Conservation (phyloP, 2,329 filamentous ascomycete genomes). For the Cladosporium sp. region DNA sequence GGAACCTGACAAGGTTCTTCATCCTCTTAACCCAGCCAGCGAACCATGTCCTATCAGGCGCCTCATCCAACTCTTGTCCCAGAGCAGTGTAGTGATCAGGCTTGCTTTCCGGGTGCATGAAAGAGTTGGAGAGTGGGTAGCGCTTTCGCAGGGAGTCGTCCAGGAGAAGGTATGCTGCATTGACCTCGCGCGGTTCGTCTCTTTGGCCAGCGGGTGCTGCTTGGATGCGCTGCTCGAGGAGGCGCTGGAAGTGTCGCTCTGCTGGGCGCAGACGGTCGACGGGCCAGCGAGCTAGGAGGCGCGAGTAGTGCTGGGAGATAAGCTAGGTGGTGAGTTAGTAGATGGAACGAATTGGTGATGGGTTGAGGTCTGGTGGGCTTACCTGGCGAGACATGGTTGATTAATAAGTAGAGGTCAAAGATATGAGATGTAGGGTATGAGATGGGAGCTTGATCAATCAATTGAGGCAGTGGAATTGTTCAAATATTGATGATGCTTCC, state of each 20-base stretch:
- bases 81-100: conserved; percentile 56
- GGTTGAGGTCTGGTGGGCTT: not conserved
- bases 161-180: conserved; percentile 62
- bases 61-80: conserved; percentile 56
- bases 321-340: conserved; percentile 26
- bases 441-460: not conserved
- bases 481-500: not conserved
- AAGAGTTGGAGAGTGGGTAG: conserved; percentile 50
- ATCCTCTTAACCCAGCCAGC: conserved; percentile 49
- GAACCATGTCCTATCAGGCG: conserved; percentile 52
- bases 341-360: not conserved
- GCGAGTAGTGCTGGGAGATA: conserved; percentile 52
- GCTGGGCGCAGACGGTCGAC: conserved; percentile 53
- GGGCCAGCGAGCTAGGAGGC: conserved; percentile 54
- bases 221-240: conserved; percentile 46
- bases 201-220: conserved; percentile 32
- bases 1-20: conserved; percentile 17
- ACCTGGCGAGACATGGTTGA: conserved; percentile 34
- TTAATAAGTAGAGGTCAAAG: too few species aligned
- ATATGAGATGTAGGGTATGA: not conserved
- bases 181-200: conserved; percentile 52
- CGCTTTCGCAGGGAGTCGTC: conserved; percentile 59
- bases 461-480: not conserved
- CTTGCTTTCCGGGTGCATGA: conserved; percentile 54
- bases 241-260: conserved; percentile 42